These are phyloP conservation scores for Aspergillus oerlinghausenensis DNA, from an alignment of 2,329 filamentous ascomycete species.

Conservation along the genomic window DNA sequence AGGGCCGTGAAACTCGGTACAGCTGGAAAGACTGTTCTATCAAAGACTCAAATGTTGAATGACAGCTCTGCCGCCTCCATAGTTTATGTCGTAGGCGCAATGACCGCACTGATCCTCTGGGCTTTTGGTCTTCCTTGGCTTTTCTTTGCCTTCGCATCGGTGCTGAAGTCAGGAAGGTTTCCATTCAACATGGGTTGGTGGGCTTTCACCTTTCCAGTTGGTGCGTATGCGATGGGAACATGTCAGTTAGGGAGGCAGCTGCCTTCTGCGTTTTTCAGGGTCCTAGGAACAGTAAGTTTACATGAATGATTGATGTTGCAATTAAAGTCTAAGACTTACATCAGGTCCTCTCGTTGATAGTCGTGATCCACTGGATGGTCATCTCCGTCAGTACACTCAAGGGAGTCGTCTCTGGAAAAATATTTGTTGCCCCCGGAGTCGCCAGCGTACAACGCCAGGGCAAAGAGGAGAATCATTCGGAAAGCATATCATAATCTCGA, in stretches of 20 bases:
- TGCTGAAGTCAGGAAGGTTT: constrained; percentile 31
- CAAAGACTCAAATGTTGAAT: constrained; percentile 18
- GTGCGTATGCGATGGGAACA: constrained; percentile 47
- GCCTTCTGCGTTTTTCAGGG: constrained; percentile 50
- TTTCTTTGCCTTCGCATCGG: constrained; percentile 27
- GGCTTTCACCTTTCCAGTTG: constrained; percentile 55
- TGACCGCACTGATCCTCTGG: constrained; percentile 30
- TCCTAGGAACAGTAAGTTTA: constrained; percentile 46
- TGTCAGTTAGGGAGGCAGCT: constrained; percentile 44
- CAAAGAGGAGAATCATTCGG: neutral
- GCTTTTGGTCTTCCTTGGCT: constrained; percentile 31
- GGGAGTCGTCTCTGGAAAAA: neutral
- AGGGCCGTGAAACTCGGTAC: constrained; percentile 46
- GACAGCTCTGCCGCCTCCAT: constrained; percentile 18
- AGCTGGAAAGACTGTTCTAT: constrained; percentile 33
- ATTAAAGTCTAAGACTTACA: neutral
- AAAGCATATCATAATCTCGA: neutral
- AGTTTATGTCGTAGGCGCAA: constrained; percentile 25
- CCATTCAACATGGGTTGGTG: constrained; percentile 60
- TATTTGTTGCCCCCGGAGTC: neutral
- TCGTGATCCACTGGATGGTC: neutral
- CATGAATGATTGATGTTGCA: neutral
- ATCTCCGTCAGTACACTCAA: neutral
- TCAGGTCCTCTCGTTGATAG: neutral
- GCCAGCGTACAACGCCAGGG: neutral